Evolutionary conservation across 495 filamentous ascomycete species (phyloP).

Genomic region (Penicillium odoratum): DNA sequence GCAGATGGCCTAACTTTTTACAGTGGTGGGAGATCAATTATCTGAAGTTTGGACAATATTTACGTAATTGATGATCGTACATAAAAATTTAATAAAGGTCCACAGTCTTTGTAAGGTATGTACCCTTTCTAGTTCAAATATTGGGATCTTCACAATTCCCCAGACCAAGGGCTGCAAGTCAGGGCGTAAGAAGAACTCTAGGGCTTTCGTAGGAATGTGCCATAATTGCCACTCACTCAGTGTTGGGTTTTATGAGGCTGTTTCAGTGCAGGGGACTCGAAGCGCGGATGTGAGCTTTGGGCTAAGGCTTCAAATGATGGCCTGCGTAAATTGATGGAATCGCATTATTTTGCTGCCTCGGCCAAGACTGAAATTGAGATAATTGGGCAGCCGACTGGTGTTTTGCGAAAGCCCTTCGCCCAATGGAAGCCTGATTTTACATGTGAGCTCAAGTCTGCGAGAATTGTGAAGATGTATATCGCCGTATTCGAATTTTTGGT

Average conservation of each 20-base stretch:
- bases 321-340: conserved; percentile 40
- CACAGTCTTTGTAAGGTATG: too few relatives aligned
- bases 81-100: too few relatives aligned
- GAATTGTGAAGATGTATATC: conserved; percentile 40
- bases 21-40: not conserved
- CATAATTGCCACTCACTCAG: too few relatives aligned
- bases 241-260: conserved; percentile 35
- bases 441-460: conserved; percentile 29
- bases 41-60: too few relatives aligned
- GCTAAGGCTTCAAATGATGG: conserved; percentile 22
- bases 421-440: conserved; percentile 22
- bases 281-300: conserved; percentile 35
- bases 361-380: conserved; percentile 41
- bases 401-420: conserved; percentile 36
- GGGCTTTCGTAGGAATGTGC: too few relatives aligned
- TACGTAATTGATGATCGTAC: too few relatives aligned
- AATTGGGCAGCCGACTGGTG: conserved; percentile 33
- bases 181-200: too few relatives aligned
- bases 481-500: conserved; percentile 23
- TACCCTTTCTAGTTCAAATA: too few relatives aligned
- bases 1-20: not conserved
- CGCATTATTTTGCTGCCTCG: conserved; percentile 33
- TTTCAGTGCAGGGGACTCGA: conserved; percentile 33
- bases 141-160: too few relatives aligned
- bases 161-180: too few relatives aligned